Base-by-base conservation (phyloP, 2,329 filamentous ascomycete genomes). In the Colletotrichum musicola region DNA sequence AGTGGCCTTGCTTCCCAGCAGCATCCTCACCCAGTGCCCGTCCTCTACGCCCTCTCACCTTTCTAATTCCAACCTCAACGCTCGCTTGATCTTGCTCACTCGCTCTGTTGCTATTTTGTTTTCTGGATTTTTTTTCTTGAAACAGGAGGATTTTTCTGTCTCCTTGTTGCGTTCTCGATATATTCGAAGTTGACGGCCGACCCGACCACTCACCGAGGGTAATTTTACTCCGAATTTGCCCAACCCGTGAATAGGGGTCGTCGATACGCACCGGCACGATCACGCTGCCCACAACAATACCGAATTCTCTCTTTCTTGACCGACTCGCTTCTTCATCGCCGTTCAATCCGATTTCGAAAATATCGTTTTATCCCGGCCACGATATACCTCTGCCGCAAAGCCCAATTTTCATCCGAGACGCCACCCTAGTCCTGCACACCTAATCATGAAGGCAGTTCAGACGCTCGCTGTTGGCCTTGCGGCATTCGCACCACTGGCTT, bases 401-500 rank as follows among this genome's bases (percentile, higher is more conserved):
- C 30, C 30, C 30, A 10, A 35, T 35, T 35, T 35, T 10, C 30
- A 35, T 35, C 35, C 25, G 61, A 25, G 54, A 44, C 12, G n/a
- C 14, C 16, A 22, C 30, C 49, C 22, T 47, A 35, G 38, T 3
- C 22, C 18, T 13, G 14, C 40, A 30, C 30, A 51, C 38, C 25
- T 30, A 38, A 68, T 27, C 27, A 71, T 72, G 70, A 72, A 72
- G 69, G 64, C 64, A 14, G 58, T 49, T 14, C 69, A 67, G 20
- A 71, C 72, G 54, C 71, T 76, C 66, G 71, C 71, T 69, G 61
- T 71, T 42, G 65, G 49, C 68, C 62, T 72, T 53, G 70, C 71
- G 22, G 71, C 63, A 63, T 65, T 68, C 50, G 62, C 68, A 18
- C 81, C 84, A 16, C 72, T 87, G 22, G 83, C 83, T n/a, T 82